Evolutionary conservation across 2,329 filamentous ascomycete species (phyloP), one percentile per base, ranked within the genome.

Genomic region (Ophiostoma perfectum): DNA sequence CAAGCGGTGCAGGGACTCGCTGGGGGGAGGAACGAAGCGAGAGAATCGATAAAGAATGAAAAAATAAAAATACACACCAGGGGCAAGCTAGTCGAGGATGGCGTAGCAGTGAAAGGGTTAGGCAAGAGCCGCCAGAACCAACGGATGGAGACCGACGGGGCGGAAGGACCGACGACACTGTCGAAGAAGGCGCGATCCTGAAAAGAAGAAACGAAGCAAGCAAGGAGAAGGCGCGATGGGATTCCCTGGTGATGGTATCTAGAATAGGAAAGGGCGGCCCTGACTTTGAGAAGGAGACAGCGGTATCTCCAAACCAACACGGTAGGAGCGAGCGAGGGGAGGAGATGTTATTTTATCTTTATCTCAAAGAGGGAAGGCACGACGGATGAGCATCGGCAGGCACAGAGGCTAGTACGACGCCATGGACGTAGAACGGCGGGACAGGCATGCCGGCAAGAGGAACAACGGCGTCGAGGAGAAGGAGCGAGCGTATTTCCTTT

Each of bases 261-360:
- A 4, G 12, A 16, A 16, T 2, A 47, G 12, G 49, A 55, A 55
- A 55, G 49, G 27, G 18, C n/a, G 47, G 27, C n/a, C 49, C n/a
- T 55, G 49, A 8, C 27, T 27, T 36, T 14, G 12, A 55, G 27
- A 27, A 4, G n/a, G 11, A 55, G 27, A 36, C 49, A 55, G 18
- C 6, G 16, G 27, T 4, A 8, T 55, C 49, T 55, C n/a, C 49
- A 18, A 55, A 55, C 49, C 4, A 55, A 55, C 49, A 55, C n/a
- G 49, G 49, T 27, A 55, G n/a, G 49, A 27, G 49, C 49, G 49
- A 55, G 49, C 49, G 49, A 55, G 49, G 49, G 49, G 42, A 44
- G 8, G 5, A 16, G 49, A 55, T 27, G 27, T 27, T 16, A 55
- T 27, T 52, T 18, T 52, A 55, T 55, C 49, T 55, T 27, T 11